These are phyloP conservation scores for Nidula niveotomentosa DNA, from an alignment of 1,284 basidiomycete species.

Conservation along the genomic window DNA sequence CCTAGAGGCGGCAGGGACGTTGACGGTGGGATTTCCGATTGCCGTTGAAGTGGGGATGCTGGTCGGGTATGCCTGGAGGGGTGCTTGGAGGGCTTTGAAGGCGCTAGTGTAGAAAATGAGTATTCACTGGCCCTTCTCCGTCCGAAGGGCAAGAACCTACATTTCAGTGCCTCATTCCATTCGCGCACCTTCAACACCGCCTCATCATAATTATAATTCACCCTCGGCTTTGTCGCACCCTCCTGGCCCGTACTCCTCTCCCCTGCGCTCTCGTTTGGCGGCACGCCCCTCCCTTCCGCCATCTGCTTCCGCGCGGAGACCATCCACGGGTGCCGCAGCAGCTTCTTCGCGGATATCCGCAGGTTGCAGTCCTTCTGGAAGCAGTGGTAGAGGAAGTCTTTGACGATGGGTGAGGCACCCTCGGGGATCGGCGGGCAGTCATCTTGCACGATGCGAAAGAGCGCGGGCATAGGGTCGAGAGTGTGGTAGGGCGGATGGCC, in stretches of 20 bases:
- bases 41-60: constrained; percentile 24
- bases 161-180: constrained; percentile 97
- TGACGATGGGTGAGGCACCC: constrained; percentile 90
- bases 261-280: constrained; percentile 24
- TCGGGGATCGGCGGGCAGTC: constrained; percentile 96
- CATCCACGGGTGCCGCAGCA: constrained; percentile 97
- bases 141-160: constrained; percentile 38
- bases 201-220: constrained; percentile 89
- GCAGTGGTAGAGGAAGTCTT: constrained; percentile 96
- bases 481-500: constrained; percentile 96
- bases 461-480: constrained; percentile 96
- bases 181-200: constrained; percentile 95
- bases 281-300: constrained; percentile 33
- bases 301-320: constrained; percentile 79
- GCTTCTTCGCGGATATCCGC: constrained; percentile 91
- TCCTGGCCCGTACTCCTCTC: constrained; percentile 27
- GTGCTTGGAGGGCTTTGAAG: constrained; percentile 63
- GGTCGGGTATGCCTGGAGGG: constrained; percentile 39
- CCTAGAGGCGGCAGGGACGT: constrained; percentile 19
- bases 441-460: constrained; percentile 98
- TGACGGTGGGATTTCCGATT: constrained; percentile 19
- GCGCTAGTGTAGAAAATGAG: constrained; percentile 33
- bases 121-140: no score
- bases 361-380: constrained; percentile 98
- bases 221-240: constrained; percentile 49